Evolutionary conservation across 768 basidiomycete genomes (phyloP), one percentile per base, ranked within the genome.

Genomic region (Leucocoprinus sp.): DNA sequence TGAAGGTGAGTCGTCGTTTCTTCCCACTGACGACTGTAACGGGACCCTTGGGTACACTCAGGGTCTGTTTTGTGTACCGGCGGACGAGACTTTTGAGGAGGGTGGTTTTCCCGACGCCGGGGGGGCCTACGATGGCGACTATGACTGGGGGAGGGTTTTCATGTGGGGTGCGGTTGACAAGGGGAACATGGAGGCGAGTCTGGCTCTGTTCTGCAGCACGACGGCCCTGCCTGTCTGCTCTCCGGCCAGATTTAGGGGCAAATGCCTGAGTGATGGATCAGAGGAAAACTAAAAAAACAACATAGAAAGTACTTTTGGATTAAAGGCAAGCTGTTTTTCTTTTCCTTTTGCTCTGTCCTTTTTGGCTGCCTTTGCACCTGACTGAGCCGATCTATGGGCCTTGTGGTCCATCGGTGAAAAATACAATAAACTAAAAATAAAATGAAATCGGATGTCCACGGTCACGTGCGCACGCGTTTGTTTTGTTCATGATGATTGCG

Each of bases 31-130:
- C 85, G 17, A 98, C 86, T 0, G 96, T 99, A 40, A 98, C 81
- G 4, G 96, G 96, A 0, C 96, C 96, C 55, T 86, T 84, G 48
- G 84, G 80, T 21, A 97, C 89, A 53, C 78, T 82, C 19, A 98
- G 65, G 0, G 87, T 90, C 64, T 96, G 93, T 58, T 97, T 99
- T 8, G 95, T 90, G 62, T 90, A 93, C 35, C 95, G 72, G 50
- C 90, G 75, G 27, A 99, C 82, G 15, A 99, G 79, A 53, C 84
- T 88, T 60, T 93, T 91, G 53, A 98, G 73, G 8, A 99, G 71
- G 1, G 93, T 98, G 1, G 90, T 88, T 64, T 98, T 99, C 45
- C 96, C 96, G 22, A 97, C 96, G 6, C 96, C 96, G 1, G 93
- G 84, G 22, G 96, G 93, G 0, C 96, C 96, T 29, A 97, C 93